phyloP scores from a whole-genome alignment of 352 stramenopile species.

The Phytophthora sansomeana region DNA sequence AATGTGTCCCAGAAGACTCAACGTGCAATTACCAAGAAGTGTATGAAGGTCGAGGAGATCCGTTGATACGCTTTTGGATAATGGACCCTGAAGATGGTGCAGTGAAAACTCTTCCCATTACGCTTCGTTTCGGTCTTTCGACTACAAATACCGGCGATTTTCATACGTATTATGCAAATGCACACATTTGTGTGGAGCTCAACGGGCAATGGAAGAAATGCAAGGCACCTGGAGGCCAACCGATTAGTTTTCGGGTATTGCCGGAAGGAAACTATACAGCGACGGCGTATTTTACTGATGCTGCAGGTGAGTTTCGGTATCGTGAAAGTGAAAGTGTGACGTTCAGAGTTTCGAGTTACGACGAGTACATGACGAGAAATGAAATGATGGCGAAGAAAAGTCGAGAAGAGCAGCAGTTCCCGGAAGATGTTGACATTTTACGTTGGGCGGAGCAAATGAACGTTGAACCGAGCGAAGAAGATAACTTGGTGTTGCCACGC shows the following conservation, averaged over 20 bases:
- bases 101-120: slow-evolving; percentile 19
- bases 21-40: not conserved
- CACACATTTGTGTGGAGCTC: slow-evolving; percentile 34
- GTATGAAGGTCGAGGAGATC: slow-evolving; percentile 5
- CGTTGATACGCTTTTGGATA: slow-evolving; percentile 20
- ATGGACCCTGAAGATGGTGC: slow-evolving; percentile 19
- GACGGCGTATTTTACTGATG: slow-evolving; percentile 24
- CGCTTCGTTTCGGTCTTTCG: slow-evolving; percentile 2
- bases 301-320: not conserved
- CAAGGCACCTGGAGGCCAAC: slow-evolving; percentile 1
- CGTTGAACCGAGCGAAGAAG: not conserved
- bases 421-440: slow-evolving; percentile 22
- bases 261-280: slow-evolving; percentile 32
- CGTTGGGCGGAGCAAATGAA: slow-evolving; percentile 20
- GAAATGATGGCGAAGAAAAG: slow-evolving; percentile 10
- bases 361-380: slow-evolving; percentile 6
- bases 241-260: slow-evolving; percentile 15
- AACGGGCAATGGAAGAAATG: slow-evolving; percentile 35
- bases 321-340: slow-evolving; percentile 1
- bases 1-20: not conserved
- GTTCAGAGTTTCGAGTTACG: slow-evolving; percentile 23
- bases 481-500: slow-evolving; percentile 8
- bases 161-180: slow-evolving; percentile 16
- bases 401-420: slow-evolving; percentile 29
- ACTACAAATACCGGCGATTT: slow-evolving; percentile 4